Base-by-base conservation (phyloP, 2,329 filamentous ascomycete genomes). In the Xylaria hypoxylon region DNA sequence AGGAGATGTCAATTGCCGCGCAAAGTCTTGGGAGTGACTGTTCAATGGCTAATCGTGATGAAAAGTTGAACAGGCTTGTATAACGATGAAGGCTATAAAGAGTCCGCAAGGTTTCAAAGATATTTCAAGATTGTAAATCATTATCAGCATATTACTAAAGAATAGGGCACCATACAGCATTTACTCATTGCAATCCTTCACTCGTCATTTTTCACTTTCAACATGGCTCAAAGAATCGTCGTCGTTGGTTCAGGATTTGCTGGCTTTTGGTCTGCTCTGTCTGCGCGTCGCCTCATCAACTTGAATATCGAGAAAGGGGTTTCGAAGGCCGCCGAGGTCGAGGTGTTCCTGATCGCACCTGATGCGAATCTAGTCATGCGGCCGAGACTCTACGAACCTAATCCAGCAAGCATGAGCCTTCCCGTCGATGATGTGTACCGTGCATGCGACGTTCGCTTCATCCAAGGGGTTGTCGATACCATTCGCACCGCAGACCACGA, bases 201-300 rank as follows among this genome's bases (percentile, higher is more conserved):
- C 19, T 22, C 6, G 33, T 53, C 33, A 11, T 31, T 57, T n/a
- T 57, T n/a, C 17, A 31, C 8, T 11, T 11, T 24, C 56, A 64
- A 42, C 10, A 69, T 69, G 67, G 13, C 67, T 59, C 60, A 67
- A 53, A 66, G 42, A 52, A 64, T 70, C 24, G 48, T 66, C 47
- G 28, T 70, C 10, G 45, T 70, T 2, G 68, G 68, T 3, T 68
- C 68, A 15, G 68, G 68, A 11, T 70, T 70, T n/a, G 62, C 68
- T 2, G 68, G 65, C 59, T 61, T 70, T 10, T 70, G 60, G 65
- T 52, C 59, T 33, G 59, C 68, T 26, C 24, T 70, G 15, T 62
- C 65, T 17, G 68, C 68, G 7, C 59, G 63, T 15, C 65, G 68
- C 24, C 47, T 70, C 3, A 62, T 68, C 57, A 66, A 28, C 62